Evolutionary conservation across 2,329 filamentous ascomycete species (phyloP).

Genomic region (Lasiodiplodia hormozganensis): DNA sequence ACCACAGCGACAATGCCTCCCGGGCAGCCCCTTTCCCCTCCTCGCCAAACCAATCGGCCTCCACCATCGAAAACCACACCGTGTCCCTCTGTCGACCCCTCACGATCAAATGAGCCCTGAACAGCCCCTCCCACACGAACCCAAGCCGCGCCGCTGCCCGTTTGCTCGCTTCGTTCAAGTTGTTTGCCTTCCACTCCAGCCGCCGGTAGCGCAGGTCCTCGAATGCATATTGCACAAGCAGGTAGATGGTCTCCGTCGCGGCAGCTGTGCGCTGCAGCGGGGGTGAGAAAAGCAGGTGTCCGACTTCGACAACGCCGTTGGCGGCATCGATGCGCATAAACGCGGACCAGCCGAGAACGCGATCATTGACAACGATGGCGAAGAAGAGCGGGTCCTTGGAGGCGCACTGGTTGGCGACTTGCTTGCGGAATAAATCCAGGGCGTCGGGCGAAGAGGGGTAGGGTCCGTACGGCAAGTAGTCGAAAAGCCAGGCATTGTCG

Average conservation of each 20-base stretch:
- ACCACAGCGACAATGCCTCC: slow-evolving; percentile 61
- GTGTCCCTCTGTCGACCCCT: slow-evolving; percentile 66
- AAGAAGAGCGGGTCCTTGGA: slow-evolving; percentile 16
- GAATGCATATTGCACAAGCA: slow-evolving; percentile 63
- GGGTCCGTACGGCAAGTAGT: slow-evolving; percentile 51
- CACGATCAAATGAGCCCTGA: slow-evolving; percentile 67
- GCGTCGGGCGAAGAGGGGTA: slow-evolving; percentile 44
- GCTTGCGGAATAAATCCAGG: background rate
- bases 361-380: background rate
- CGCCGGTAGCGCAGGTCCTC: slow-evolving; percentile 60
- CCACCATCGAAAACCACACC: slow-evolving; percentile 65
- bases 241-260: slow-evolving; percentile 65
- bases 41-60: slow-evolving; percentile 62
- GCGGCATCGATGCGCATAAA: slow-evolving; percentile 48
- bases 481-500: slow-evolving; percentile 44
- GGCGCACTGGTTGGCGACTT: background rate
- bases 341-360: background rate
- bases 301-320: slow-evolving; percentile 64
- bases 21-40: background rate
- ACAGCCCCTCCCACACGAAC: slow-evolving; percentile 65
- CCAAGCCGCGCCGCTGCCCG: slow-evolving; percentile 64
- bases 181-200: slow-evolving; percentile 71
- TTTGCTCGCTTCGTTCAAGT: slow-evolving; percentile 61
- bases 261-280: slow-evolving; percentile 60
- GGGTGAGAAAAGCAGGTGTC: slow-evolving; percentile 60